phyloP scores from a whole-genome alignment of 179 eudicot genomes.

The Sideroxylon spinosum region DNA sequence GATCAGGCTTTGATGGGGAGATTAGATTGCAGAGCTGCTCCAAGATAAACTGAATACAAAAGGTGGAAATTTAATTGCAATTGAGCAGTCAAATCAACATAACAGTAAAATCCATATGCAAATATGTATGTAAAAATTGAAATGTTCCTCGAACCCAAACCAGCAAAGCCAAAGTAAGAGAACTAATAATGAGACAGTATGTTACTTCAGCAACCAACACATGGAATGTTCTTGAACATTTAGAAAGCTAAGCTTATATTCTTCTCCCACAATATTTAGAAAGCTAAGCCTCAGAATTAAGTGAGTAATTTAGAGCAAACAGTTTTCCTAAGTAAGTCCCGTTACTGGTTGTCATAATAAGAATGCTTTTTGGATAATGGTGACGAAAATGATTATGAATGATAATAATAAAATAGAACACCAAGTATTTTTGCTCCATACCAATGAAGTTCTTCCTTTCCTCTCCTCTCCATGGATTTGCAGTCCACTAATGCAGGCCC shows the following conservation, averaged over 20 bases:
- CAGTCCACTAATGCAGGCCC: constrained; percentile 88
- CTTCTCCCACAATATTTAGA: neutral
- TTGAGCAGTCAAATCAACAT: constrained; percentile 5
- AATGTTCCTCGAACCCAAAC: neutral
- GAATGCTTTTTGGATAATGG: neutral
- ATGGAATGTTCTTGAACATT: neutral
- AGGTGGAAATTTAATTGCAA: constrained; percentile 1
- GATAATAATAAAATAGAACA: neutral
- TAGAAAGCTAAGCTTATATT: neutral
- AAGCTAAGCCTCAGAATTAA: neutral
- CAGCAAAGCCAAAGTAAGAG: neutral
- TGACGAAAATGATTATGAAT: neutral
- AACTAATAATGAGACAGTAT: neutral
- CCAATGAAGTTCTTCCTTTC: constrained; percentile 85
- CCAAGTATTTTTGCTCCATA: constrained; percentile 24
- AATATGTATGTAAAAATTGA: neutral
- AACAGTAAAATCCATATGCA: neutral
- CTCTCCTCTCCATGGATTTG: constrained; percentile 85
- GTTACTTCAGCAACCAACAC: neutral
- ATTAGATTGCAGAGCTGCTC: constrained; percentile 99
- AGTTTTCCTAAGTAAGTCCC: neutral
- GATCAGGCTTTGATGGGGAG: constrained; percentile 92
- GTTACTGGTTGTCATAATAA: neutral
- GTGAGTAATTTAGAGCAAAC: neutral
- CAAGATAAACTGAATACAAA: constrained; percentile 77